These are phyloP conservation scores for Plasmopara halstedii DNA, from an alignment of 352 stramenopile genomes.

Conservation along the genomic window DNA sequence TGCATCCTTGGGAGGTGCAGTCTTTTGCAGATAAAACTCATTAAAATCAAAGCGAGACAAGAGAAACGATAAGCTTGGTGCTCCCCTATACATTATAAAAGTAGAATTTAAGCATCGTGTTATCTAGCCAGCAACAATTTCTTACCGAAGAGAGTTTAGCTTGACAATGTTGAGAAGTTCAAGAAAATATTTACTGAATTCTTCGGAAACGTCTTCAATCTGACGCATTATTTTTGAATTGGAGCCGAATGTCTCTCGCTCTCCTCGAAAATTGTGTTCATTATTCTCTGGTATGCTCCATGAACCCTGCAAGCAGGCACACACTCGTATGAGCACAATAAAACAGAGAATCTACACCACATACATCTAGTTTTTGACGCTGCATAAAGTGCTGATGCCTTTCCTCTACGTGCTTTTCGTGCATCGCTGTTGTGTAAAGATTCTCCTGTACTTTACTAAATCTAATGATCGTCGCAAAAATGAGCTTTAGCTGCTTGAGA, in stretches of 20 bases:
- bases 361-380: slow-evolving; percentile 40
- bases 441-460: slow-evolving; percentile 81
- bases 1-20: slow-evolving; percentile 24
- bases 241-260: slow-evolving; percentile 32
- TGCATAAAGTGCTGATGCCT: slow-evolving; percentile 40
- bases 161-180: slow-evolving; percentile 69
- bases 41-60: slow-evolving; percentile 90
- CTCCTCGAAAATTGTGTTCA: slow-evolving; percentile 27
- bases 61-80: slow-evolving; percentile 78
- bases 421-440: slow-evolving; percentile 68
- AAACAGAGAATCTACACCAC: neutral
- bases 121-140: slow-evolving; percentile 3
- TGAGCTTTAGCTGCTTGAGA: slow-evolving; percentile 68
- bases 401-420: slow-evolving; percentile 60
- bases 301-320: slow-evolving; percentile 28
- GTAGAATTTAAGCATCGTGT: too few relatives aligned
- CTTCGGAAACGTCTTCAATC: slow-evolving; percentile 53
- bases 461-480: slow-evolving; percentile 74
- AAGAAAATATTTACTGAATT: slow-evolving; percentile 60
- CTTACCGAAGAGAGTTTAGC: slow-evolving; percentile 42
- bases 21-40: slow-evolving; percentile 78
- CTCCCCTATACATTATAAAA: slow-evolving; percentile 24
- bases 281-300: slow-evolving; percentile 45
- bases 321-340: neutral
- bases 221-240: slow-evolving; percentile 47